Evolutionary conservation across 2,329 filamentous ascomycete genomes (phyloP).

Genomic region (Colletotrichum brevisporum): DNA sequence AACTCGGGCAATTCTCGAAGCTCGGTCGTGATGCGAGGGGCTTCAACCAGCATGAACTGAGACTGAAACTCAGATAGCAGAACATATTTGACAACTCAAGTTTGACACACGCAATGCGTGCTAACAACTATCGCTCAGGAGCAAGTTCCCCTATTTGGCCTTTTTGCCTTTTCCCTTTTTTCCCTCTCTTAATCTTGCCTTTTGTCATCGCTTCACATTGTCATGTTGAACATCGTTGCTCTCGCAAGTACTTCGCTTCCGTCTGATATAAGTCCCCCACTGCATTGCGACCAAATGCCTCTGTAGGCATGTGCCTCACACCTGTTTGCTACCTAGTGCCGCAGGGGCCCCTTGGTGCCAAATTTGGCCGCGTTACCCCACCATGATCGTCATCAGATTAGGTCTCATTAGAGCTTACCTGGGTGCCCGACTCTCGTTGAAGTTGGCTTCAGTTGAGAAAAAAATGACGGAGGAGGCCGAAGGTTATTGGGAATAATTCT

Average conservation of each 20-base stretch:
- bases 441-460: too few species aligned
- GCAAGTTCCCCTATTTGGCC: not conserved
- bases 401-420: constrained; percentile 16
- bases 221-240: too few species aligned
- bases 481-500: too few species aligned
- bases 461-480: too few species aligned
- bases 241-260: too few species aligned
- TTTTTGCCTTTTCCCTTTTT: not conserved
- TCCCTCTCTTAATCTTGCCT: too few species aligned
- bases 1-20: constrained; percentile 3
- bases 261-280: too few species aligned
- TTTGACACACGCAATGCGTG: constrained; percentile 24
- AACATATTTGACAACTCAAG: constrained; percentile 1
- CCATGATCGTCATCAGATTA: constrained; percentile 35
- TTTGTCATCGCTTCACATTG: too few species aligned
- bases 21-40: not conserved
- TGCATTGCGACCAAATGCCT: too few species aligned
- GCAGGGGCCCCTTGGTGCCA: constrained; percentile 28
- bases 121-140: not conserved
- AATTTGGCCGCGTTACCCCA: constrained; percentile 32
- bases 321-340: not conserved
- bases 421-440: not conserved
- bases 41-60: not conserved
- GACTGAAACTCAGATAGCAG: constrained; percentile 5
- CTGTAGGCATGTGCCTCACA: not conserved